These are phyloP conservation scores for Myriosclerotinia curreyana DNA, from an alignment of 2,329 filamentous ascomycete species.

Conservation along the genomic window DNA sequence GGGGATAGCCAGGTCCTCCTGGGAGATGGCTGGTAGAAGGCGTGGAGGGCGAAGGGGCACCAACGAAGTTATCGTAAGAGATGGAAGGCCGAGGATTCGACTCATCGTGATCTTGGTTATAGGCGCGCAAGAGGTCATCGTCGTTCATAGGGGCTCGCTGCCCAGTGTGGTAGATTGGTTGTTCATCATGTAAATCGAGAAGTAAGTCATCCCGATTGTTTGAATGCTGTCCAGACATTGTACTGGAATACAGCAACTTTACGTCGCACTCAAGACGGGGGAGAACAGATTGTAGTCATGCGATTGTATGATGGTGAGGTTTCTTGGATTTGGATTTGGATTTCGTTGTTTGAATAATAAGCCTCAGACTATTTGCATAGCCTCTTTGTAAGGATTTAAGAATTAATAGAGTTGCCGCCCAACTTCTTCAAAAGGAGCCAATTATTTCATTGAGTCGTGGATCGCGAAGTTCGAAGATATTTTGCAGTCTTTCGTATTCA, in stretches of 20 bases:
- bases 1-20: constrained; percentile 36
- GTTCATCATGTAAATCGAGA: constrained; percentile 70
- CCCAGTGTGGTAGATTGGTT: constrained; percentile 70
- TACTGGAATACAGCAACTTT: constrained; percentile 44
- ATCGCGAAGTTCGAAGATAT: background rate
- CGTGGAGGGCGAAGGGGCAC: constrained; percentile 55
- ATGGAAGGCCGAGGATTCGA: constrained; percentile 73
- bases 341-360: background rate
- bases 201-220: constrained; percentile 55
- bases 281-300: constrained; percentile 28
- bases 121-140: constrained; percentile 73
- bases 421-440: constrained; percentile 6
- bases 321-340: background rate
- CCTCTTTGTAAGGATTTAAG: constrained; percentile 24
- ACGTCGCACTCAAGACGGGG: constrained; percentile 32
- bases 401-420: constrained; percentile 1
- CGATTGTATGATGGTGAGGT: constrained; percentile 17
- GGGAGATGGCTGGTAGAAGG: constrained; percentile 43
- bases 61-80: constrained; percentile 94
- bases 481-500: background rate
- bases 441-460: constrained; percentile 8
- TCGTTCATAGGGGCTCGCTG: constrained; percentile 77
- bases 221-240: constrained; percentile 57
- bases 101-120: constrained; percentile 59
- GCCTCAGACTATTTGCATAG: constrained; percentile 23